phyloP scores from a whole-genome alignment of 164 flowering plant species.

The Echeveria elegans region DNA sequence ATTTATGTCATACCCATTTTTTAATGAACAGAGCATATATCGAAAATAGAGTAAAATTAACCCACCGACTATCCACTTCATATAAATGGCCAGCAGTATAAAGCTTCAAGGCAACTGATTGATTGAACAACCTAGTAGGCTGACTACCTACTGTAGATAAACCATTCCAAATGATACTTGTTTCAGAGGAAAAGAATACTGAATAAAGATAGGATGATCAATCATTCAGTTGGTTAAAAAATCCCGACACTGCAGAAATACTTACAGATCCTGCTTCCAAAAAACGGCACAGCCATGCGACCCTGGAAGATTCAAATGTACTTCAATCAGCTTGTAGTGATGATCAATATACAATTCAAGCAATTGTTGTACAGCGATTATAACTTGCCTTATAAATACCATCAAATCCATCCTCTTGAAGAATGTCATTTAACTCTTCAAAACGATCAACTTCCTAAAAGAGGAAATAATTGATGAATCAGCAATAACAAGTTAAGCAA shows the following conservation, averaged over 20 bases:
- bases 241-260: slow-evolving; percentile 7
- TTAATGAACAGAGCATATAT: too few relatives aligned
- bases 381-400: slow-evolving; percentile 69
- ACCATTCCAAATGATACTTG: neutral
- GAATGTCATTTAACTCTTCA: slow-evolving; percentile 42
- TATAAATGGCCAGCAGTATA: neutral
- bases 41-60: neutral
- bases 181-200: neutral
- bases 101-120: neutral
- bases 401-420: slow-evolving; percentile 48
- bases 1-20: too few relatives aligned
- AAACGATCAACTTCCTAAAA: slow-evolving; percentile 78
- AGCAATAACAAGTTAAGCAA: neutral
- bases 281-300: slow-evolving; percentile 95
- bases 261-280: slow-evolving; percentile 71
- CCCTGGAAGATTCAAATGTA: slow-evolving; percentile 29
- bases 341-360: neutral
- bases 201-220: too few relatives aligned
- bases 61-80: neutral
- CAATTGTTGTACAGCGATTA: neutral
- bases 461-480: neutral
- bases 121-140: neutral
- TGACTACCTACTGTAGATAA: neutral
- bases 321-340: neutral
- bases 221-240: neutral